These are phyloP conservation scores for Phytopythium vexans DNA, from an alignment of 352 stramenopile genomes.

Conservation along the genomic window DNA sequence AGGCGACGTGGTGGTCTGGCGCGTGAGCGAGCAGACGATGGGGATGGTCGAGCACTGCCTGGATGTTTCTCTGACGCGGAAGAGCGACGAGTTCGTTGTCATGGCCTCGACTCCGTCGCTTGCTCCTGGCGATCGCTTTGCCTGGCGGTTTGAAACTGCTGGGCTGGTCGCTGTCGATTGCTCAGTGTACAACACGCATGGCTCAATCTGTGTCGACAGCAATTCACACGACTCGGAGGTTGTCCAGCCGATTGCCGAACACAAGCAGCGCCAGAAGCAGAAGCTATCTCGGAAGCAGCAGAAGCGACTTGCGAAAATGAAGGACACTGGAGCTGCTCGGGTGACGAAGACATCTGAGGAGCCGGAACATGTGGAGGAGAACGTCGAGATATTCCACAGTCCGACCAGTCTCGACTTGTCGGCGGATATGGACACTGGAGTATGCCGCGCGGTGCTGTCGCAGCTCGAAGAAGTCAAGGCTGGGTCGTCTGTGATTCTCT, in stretches of 20 bases:
- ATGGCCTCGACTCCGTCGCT: slow-evolving; percentile 16
- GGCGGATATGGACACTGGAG: slow-evolving; percentile 40
- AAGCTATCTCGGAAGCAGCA: slow-evolving; percentile 14
- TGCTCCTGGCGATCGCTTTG: slow-evolving; percentile 19
- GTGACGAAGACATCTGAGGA: slow-evolving; percentile 17
- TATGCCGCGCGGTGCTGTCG: slow-evolving; percentile 47
- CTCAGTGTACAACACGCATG: slow-evolving; percentile 34
- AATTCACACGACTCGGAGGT: no score
- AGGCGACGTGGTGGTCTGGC: slow-evolving; percentile 37
- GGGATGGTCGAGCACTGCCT: slow-evolving; percentile 42
- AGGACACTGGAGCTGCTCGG: slow-evolving; percentile 13
- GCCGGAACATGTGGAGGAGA: slow-evolving; percentile 9
- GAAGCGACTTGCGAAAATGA: slow-evolving; percentile 21
- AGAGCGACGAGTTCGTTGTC: background rate
- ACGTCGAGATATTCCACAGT: slow-evolving; percentile 39
- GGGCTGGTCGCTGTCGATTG: slow-evolving; percentile 24
- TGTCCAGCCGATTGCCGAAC: no score
- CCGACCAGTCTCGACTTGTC: slow-evolving; percentile 20
- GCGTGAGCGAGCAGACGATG: slow-evolving; percentile 24
- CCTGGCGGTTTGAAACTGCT: slow-evolving; percentile 25
- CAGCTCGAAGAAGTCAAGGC: slow-evolving; percentile 47
- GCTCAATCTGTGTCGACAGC: slow-evolving; percentile 22
- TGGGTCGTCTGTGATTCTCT: slow-evolving; percentile 1
- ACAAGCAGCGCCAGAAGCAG: slow-evolving; percentile 14
- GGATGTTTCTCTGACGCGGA: slow-evolving; percentile 13